phyloP scores from a whole-genome alignment of 2,329 filamentous ascomycete genomes.

The Cladophialophora chaetospira region DNA sequence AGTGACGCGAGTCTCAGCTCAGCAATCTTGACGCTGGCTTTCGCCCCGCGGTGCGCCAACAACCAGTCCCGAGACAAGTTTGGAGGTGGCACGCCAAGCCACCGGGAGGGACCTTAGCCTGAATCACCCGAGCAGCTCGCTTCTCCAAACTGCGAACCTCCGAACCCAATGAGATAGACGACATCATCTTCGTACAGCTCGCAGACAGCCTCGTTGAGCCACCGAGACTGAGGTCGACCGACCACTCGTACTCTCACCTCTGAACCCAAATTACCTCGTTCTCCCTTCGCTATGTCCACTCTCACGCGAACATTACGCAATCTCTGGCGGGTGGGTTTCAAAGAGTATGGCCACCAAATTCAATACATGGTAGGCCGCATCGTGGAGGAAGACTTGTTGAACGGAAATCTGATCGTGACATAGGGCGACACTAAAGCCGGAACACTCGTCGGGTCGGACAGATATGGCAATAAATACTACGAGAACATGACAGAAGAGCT shows the following conservation, averaged over 20 bases:
- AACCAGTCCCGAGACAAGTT: background rate
- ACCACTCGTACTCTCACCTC: background rate
- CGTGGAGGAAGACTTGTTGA: background rate
- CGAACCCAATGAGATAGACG: background rate
- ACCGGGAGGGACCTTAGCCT: background rate
- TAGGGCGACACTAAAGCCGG: constrained; percentile 92
- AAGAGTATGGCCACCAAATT: constrained; percentile 92
- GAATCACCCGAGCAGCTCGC: background rate
- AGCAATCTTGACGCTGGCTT: constrained; percentile 5
- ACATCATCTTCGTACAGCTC: background rate
- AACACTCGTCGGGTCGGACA: constrained; percentile 78
- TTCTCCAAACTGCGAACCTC: constrained; percentile 3
- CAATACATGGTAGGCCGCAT: constrained; percentile 47
- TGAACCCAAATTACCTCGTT: background rate
- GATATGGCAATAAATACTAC: constrained; percentile 95
- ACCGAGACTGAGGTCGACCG: background rate
- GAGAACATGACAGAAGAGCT: constrained; percentile 91
- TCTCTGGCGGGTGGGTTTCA: constrained; percentile 82
- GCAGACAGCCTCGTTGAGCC: background rate
- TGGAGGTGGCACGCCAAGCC: background rate
- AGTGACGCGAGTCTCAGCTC: constrained; percentile 12
- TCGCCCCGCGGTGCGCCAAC: background rate
- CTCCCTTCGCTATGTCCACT: constrained; percentile 72
- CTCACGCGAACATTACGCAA: constrained; percentile 83
- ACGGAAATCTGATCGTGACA: constrained; percentile 12